phyloP scores from a whole-genome alignment of 2,329 filamentous ascomycete species.

The Penicillium verrucosum region DNA sequence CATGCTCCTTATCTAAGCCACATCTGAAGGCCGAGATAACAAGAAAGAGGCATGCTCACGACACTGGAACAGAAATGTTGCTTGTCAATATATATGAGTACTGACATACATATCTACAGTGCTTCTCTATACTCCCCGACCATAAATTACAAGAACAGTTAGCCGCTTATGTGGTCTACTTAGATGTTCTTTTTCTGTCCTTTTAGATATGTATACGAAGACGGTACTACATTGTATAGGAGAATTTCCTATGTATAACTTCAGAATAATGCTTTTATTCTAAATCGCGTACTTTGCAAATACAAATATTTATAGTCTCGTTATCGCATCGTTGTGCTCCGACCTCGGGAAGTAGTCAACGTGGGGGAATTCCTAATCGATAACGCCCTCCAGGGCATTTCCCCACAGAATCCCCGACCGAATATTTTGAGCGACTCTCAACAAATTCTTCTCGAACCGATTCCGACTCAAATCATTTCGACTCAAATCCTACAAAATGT shows the following conservation, averaged over 20 bases:
- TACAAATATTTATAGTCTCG: background rate
- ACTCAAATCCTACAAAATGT: slow-evolving; percentile 2
- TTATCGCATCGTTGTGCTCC: background rate
- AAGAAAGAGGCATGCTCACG: background rate
- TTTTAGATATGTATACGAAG: no score
- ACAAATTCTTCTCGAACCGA: background rate
- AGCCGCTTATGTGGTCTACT: no score
- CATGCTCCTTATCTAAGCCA: background rate
- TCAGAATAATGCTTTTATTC: background rate
- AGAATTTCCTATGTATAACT: no score
- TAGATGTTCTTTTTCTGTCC: no score
- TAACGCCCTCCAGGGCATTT: background rate
- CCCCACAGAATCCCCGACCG: background rate
- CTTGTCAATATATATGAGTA: background rate
- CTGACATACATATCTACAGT: background rate
- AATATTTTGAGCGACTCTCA: background rate
- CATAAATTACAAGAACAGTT: background rate
- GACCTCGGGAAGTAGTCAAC: background rate
- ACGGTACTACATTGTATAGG: no score
- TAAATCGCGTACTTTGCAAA: no score
- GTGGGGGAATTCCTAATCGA: background rate
- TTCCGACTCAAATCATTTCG: background rate
- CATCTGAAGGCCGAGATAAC: background rate
- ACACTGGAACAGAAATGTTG: background rate
- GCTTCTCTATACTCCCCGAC: background rate